phyloP scores from a whole-genome alignment of 305 asterid species.

The Plantago lanceolata region DNA sequence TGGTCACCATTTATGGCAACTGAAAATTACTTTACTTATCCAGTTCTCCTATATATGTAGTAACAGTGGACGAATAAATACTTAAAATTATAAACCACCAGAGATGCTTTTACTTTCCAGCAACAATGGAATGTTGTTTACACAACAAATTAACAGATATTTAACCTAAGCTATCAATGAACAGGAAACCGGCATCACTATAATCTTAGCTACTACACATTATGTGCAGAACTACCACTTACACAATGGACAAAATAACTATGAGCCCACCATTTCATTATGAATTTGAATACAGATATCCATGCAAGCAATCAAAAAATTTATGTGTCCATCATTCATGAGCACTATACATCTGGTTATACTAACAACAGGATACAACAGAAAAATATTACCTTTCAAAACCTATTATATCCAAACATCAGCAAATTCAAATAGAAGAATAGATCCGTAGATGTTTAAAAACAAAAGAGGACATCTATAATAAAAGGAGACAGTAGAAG shows the following conservation, averaged over 20 bases:
- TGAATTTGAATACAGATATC: neutral
- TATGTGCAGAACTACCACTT: neutral
- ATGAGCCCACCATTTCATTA: neutral
- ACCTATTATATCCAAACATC: neutral
- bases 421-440: neutral
- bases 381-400: neutral
- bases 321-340: neutral
- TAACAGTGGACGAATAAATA: neutral
- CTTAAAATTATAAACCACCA: no score
- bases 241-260: neutral
- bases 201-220: slow-evolving; percentile 2
- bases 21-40: neutral
- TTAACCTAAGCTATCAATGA: neutral
- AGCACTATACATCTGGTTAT: neutral
- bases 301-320: neutral
- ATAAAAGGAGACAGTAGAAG: neutral
- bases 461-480: slow-evolving; percentile 6
- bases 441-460: slow-evolving; percentile 20
- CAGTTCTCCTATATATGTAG: neutral
- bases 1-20: no score
- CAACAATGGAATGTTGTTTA: neutral
- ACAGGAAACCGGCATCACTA: neutral
- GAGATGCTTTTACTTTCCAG: neutral
- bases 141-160: neutral
- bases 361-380: slow-evolving; percentile 2